Conservation (phyloP, 1,284 basidiomycete genomes). For the Trichosporon faecale region DNA sequence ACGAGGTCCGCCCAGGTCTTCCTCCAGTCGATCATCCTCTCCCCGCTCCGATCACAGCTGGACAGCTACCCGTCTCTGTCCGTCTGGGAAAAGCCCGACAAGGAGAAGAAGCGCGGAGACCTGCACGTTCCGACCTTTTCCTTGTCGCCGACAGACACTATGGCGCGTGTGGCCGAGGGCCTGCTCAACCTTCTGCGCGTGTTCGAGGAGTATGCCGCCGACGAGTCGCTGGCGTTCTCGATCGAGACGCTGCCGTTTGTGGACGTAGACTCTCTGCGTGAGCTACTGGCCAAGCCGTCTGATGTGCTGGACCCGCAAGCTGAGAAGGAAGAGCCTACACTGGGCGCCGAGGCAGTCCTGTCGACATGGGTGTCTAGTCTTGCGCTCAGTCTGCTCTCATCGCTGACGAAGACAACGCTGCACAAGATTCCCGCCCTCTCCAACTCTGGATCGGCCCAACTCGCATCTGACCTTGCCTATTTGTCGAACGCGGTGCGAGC, state of each 20-base stretch:
- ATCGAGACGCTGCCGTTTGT: conserved; percentile 73
- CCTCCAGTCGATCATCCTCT: conserved; percentile 76
- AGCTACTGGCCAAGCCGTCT: conserved; percentile 45
- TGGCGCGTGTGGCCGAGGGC: conserved; percentile 86
- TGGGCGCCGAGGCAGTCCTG: conserved; percentile 68
- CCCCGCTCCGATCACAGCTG: conserved; percentile 76
- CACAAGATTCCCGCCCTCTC: conserved; percentile 62
- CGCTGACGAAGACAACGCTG: conserved; percentile 66
- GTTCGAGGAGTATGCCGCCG: conserved; percentile 90
- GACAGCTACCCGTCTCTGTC: conserved; percentile 66
- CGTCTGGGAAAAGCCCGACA: conserved; percentile 61
- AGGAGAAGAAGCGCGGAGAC: conserved; percentile 54
- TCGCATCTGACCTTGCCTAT: conserved; percentile 84
- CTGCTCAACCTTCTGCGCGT: conserved; percentile 86
- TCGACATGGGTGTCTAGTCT: conserved; percentile 86
- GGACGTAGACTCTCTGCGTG: conserved; percentile 58
- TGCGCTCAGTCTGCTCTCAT: conserved; percentile 70
- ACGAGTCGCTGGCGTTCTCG: conserved; percentile 86
- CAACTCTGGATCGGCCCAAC: conserved; percentile 69
- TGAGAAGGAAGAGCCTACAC: conserved; percentile 52
- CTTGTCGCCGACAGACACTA: conserved; percentile 79
- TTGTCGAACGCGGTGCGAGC: conserved; percentile 85
- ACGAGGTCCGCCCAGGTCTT: conserved; percentile 71
- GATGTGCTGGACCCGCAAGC: not conserved
- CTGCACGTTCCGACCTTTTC: conserved; percentile 89